These are phyloP conservation scores for Cystobasidiopsis lactophilus DNA, from an alignment of 768 basidiomycete species.

Conservation along the genomic window DNA sequence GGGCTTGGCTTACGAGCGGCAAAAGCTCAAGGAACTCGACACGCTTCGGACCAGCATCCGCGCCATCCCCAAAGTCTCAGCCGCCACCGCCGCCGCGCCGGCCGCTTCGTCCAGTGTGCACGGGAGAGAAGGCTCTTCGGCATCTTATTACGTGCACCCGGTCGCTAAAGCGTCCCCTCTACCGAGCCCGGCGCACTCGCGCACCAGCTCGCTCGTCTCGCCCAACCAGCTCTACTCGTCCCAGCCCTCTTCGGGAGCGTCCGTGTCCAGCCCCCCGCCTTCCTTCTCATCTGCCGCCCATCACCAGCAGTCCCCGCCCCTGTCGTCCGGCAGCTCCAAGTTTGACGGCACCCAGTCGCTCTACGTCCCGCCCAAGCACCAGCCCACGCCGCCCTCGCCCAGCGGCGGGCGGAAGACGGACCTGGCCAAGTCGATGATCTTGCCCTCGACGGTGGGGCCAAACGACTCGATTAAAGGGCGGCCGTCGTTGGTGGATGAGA, in stretches of 20 bases:
- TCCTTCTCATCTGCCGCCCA: too few relatives aligned
- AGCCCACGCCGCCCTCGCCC: neutral
- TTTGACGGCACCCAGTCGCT: neutral
- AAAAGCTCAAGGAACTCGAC: conserved; percentile 5
- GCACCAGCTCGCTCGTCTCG: too few relatives aligned
- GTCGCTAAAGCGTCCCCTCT: too few relatives aligned
- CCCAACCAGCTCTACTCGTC: too few relatives aligned
- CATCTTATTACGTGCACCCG: neutral
- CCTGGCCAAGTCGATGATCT: neutral
- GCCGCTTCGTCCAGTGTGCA: neutral
- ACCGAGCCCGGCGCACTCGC: too few relatives aligned
- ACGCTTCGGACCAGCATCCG: neutral
- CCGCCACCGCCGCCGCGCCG: neutral
- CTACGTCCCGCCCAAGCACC: neutral
- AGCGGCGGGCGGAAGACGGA: neutral
- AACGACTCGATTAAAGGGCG: neutral
- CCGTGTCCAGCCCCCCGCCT: too few relatives aligned
- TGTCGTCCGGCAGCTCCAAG: too few relatives aligned
- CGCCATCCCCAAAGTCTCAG: neutral
- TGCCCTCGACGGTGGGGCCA: neutral
- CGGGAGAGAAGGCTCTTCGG: neutral
- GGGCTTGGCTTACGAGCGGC: conserved; percentile 67
- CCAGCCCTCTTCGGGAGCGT: too few relatives aligned
- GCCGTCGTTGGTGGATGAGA: conserved; percentile 3
- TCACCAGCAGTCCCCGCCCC: too few relatives aligned